phyloP scores from a whole-genome alignment of 2,329 filamentous ascomycete genomes.

The Phyllosticta capitalensis region DNA sequence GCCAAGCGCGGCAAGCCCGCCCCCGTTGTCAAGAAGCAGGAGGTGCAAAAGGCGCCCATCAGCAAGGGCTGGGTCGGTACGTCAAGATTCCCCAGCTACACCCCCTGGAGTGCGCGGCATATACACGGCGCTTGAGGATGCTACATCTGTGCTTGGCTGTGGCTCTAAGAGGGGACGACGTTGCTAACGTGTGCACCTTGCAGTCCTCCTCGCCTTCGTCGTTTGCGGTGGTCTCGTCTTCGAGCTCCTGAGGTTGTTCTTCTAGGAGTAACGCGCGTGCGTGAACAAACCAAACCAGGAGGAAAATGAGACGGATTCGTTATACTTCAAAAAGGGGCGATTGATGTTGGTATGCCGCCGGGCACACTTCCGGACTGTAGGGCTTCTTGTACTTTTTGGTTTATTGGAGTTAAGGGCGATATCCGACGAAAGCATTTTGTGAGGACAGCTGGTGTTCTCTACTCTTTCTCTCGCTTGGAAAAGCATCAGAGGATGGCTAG shows the following conservation, averaged over 20 bases:
- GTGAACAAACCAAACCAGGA: too few species aligned
- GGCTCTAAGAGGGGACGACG: too few species aligned
- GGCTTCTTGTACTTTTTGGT: neutral
- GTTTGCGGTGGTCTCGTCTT: conserved; percentile 52
- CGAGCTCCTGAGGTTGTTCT: conserved; percentile 44
- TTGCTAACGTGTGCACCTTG: neutral
- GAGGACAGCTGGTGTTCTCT: neutral
- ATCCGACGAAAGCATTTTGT: neutral
- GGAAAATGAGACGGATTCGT: too few species aligned
- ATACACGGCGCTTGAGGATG: too few species aligned
- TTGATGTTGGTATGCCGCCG: neutral
- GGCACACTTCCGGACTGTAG: neutral
- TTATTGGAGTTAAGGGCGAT: neutral
- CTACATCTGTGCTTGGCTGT: too few species aligned
- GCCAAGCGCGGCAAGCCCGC: conserved; percentile 60
- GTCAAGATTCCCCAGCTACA: conserved; percentile 21
- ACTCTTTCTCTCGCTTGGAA: neutral
- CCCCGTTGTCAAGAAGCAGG: conserved; percentile 41
- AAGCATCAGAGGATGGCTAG: neutral
- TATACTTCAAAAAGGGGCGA: neutral
- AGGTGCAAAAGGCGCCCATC: conserved; percentile 45
- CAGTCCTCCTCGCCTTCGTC: conserved; percentile 54
- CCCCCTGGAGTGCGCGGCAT: neutral
- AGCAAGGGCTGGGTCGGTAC: conserved; percentile 51
- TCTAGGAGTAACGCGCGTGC: conserved; percentile 14